These are phyloP conservation scores for Thielaviopsis musarum DNA, from an alignment of 2,329 filamentous ascomycete species.

Conservation along the genomic window DNA sequence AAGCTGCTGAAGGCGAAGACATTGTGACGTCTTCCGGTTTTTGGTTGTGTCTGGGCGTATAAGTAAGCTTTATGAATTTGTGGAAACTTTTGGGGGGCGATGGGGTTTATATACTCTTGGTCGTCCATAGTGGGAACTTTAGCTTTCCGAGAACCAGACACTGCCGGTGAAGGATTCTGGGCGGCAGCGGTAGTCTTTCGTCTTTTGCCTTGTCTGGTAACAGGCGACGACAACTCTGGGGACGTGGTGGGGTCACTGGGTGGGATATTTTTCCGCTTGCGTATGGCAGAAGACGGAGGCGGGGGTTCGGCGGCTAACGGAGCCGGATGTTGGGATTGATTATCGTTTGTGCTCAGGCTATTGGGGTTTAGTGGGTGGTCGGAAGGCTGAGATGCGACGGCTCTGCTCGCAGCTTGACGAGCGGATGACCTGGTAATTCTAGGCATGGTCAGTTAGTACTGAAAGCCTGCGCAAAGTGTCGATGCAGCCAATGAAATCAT, in stretches of 20 bases:
- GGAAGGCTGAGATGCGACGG: conserved; percentile 24
- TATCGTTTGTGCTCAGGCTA: not conserved
- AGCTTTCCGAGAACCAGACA: conserved; percentile 24
- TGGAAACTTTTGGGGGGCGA: not conserved
- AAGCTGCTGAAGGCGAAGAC: conserved; percentile 14
- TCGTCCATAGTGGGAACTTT: conserved; percentile 51
- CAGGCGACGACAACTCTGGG: not conserved
- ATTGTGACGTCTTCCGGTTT: conserved; percentile 16
- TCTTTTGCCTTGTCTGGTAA: conserved; percentile 17
- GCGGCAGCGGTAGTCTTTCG: conserved; percentile 12
- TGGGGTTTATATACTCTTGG: conserved; percentile 38
- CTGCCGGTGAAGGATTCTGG: conserved; percentile 3
- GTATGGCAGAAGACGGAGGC: conserved; percentile 22
- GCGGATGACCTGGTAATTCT: conserved; percentile 93
- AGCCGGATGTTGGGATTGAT: conserved; percentile 16
- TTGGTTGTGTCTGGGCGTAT: conserved; percentile 4
- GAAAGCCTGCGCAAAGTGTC: not conserved
- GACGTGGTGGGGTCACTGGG: conserved; percentile 19
- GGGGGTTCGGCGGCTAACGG: conserved; percentile 23
- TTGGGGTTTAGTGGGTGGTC: conserved; percentile 6
- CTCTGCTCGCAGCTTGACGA: conserved; percentile 62
- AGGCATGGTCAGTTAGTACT: conserved; percentile 23
- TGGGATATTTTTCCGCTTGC: conserved; percentile 17
- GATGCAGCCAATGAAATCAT: not conserved
- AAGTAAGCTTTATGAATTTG: conserved; percentile 11